Evolutionary conservation across 192 early-diverging fungal genomes (phyloP).

Genomic region (Coemansia sp.): DNA sequence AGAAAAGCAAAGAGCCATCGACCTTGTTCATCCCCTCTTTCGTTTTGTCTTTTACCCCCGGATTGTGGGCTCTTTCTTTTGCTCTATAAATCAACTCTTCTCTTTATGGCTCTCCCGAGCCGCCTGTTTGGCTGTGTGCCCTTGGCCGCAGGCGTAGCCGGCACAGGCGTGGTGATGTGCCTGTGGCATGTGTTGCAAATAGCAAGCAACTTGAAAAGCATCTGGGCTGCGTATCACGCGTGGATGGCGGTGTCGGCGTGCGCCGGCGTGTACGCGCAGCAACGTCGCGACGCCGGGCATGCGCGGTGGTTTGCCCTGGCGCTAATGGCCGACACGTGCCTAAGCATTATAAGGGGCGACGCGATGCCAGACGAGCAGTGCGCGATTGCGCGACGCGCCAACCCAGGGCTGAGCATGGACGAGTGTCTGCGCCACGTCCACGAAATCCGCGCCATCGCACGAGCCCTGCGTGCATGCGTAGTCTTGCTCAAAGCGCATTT

Average conservation of each 20-base stretch:
- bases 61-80: background rate
- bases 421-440: constrained; percentile 48
- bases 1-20: background rate
- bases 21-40: background rate
- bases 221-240: constrained; percentile 33
- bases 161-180: constrained; percentile 6
- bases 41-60: background rate
- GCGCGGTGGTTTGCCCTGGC: constrained; percentile 45
- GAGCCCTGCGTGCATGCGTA: constrained; percentile 23
- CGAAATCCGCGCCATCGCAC: constrained; percentile 44
- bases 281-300: constrained; percentile 39
- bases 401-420: constrained; percentile 28
- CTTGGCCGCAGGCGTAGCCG: constrained; percentile 16
- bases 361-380: constrained; percentile 33
- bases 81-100: background rate
- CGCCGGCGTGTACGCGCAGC: constrained; percentile 42
- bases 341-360: constrained; percentile 18
- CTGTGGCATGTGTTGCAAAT: constrained; percentile 25
- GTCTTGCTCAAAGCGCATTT: constrained; percentile 28
- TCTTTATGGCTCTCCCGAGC: background rate
- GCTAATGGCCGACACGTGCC: constrained; percentile 25
- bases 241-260: constrained; percentile 48
- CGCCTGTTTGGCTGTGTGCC: constrained; percentile 28
- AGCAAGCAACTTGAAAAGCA: constrained; percentile 19
- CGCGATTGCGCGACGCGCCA: constrained; percentile 32